Evolutionary conservation across 805 yeast species (phyloP).

Genomic region (Metschnikowia sp.): DNA sequence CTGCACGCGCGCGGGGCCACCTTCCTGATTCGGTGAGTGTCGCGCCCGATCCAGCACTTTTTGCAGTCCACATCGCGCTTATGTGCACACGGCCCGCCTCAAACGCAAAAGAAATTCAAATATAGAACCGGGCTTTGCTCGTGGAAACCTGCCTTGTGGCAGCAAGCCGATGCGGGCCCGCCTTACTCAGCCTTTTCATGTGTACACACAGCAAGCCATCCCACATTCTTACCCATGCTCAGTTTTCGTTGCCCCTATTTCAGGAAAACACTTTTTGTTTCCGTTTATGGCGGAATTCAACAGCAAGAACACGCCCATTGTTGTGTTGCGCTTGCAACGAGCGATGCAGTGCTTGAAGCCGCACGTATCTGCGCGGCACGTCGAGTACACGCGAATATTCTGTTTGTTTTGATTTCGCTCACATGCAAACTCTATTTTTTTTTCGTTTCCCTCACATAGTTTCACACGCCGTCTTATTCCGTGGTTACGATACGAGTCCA

Average conservation of each 20-base stretch:
- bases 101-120: neutral
- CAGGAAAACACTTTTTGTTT: too few species aligned
- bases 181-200: too few species aligned
- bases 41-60: neutral
- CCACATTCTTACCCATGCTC: too few species aligned
- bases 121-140: neutral
- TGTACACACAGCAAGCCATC: too few species aligned
- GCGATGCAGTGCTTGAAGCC: neutral
- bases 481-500: neutral
- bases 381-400: neutral
- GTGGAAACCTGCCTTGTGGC: neutral
- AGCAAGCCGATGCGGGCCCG: too few species aligned
- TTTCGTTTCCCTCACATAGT: neutral
- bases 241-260: too few species aligned
- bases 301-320: too few species aligned
- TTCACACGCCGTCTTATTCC: neutral
- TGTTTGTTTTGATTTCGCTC: neutral
- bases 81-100: neutral
- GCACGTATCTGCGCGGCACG: neutral
- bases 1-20: neutral
- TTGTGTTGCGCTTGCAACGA: too few species aligned
- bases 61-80: neutral
- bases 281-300: too few species aligned
- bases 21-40: constrained; percentile 2
- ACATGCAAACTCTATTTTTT: neutral